A percentile compares a stretch with the other conserved stretches of the same genome.
Evolutionary conservation across 768 basidiomycete genomes (phyloP).

Genomic region (Pisolithus microcarpus): DNA sequence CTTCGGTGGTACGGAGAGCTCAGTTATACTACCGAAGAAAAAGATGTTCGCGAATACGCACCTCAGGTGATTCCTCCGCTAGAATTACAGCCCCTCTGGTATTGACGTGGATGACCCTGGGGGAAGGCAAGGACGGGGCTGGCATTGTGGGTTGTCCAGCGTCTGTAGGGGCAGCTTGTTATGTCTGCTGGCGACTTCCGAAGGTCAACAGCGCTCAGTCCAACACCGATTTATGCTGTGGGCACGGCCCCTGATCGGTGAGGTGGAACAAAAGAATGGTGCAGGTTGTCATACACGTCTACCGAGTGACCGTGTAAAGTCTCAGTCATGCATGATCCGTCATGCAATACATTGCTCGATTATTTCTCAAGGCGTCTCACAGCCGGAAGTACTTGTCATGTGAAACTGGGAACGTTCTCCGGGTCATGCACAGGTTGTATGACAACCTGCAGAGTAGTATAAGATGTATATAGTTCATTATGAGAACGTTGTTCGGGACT

Average conservation of each 20-base stretch:
- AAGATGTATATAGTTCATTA: too few species aligned
- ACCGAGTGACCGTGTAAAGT: not conserved
- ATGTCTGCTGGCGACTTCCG: not conserved
- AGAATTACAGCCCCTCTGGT: constrained; percentile 91
- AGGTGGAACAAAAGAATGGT: not conserved
- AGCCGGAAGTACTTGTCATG: not conserved
- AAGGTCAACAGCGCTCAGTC: not conserved
- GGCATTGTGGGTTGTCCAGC: constrained; percentile 27
- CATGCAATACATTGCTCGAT: not conserved
- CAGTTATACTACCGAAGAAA: constrained; percentile 5
- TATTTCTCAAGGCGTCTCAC: not conserved
- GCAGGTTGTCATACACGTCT: not conserved
- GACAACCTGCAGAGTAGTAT: too few species aligned
- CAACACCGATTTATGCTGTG: not conserved
- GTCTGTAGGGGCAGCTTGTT: not conserved
- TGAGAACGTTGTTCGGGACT: too few species aligned
- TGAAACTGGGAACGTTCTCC: not conserved
- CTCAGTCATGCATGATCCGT: too few species aligned
- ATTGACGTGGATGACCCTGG: constrained; percentile 88
- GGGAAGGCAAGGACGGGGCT: constrained; percentile 64
- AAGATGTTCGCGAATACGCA: constrained; percentile 29
- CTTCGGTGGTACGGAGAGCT: constrained; percentile 32
- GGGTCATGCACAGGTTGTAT: not conserved
- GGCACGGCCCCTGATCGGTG: not conserved
- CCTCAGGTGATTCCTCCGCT: constrained; percentile 91